Evolutionary conservation across 1,284 basidiomycete species (phyloP), one percentile per base, ranked within the genome.

Genomic region (Melampsora larici-populina): DNA sequence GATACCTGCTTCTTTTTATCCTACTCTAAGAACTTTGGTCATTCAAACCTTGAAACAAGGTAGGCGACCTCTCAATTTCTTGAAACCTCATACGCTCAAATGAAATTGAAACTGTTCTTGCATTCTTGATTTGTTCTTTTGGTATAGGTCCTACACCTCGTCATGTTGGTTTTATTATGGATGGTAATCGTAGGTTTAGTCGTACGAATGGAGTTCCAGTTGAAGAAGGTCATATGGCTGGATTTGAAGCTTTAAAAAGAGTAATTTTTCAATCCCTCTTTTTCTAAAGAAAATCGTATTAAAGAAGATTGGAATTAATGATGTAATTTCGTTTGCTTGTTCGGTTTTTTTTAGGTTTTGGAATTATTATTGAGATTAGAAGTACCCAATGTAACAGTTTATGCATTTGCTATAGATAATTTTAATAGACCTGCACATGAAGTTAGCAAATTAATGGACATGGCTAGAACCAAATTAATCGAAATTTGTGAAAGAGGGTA

Each of bases 151-250:
- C 97, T 0, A 87, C 97, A 26, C 97, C 97, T 0, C 85, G 87
- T 60, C 97, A 99, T 86, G 88, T 99, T 60, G 95, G 92, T 1
- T 96, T 99, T 83, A 91, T 97, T 49, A 97, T 99, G 94, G 97
- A 99, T 82, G 97, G 97, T 5, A 99, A 99, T 84, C 87, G 97
- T 70, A 87, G 97, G 6, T 97, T 92, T 83, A 96, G 97, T 0
- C 87, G 91, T n/a, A 86, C 84, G 79, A 86, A 88, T 26, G 88
- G 90, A 7, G 87, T 89, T 82, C 84, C 87, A 43, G 87, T 92
- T 11, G 85, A 86, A 46, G 86, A 92, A 78, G 96, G 97, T 0
- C 97, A 99, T 84, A 86, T 87, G 6, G 90, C 90, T 67, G 97
- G 97, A 0, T 98, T 94, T 83, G 85, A 89, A 66, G 90, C 92